Base-by-base conservation (phyloP, 176 grass and related monocot species). In the Oryza punctata region DNA sequence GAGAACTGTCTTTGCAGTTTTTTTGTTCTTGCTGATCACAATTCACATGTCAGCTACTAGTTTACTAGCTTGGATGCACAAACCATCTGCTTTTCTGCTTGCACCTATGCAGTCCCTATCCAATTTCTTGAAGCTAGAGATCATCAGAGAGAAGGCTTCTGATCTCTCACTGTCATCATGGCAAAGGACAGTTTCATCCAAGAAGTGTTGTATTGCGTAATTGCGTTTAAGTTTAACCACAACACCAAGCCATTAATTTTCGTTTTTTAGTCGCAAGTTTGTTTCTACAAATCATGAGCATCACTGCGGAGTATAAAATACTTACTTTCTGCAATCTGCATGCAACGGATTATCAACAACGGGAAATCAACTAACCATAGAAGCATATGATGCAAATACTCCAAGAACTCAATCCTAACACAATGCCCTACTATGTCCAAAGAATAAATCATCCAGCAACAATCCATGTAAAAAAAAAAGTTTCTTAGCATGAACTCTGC, bases 381-480 rank as follows among this genome's bases (percentile, higher is more conserved):
- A 88, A 81, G 45, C 85, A 84, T 81, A 87, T 76, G 30, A 37
- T 59, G 64, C 85, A 67, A 88, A 87, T 61, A 71, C 85, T 71
- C 72, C 69, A 64, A 28, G 19, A 87, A 8, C 79, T 64, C 52
- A 64, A 75, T 87, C 84, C 84, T 83, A 90, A 78, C 79, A 75
- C 63, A 69, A 83, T 29, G 50, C 40, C 40, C 88, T 90, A 90
- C 63, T 87, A 88, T 92, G 77, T 94, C 84, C 89, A 94, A 92
- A 92, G 92, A 94, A 94, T 90, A 80, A 91, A 70, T 81, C n/a
- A 84, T 18, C 49, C 49, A 80, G 57, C 70, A 92, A 87, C 84
- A 81, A 92, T 70, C 81, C 65, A 89, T 70, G 63, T 84, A n/a
- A n/a, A n/a, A n/a, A 88, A 67, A 78, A 75, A 14, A 7, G 49